Conservation (phyloP, 306 rosid genomes). For the Rubus parviflorus region DNA sequence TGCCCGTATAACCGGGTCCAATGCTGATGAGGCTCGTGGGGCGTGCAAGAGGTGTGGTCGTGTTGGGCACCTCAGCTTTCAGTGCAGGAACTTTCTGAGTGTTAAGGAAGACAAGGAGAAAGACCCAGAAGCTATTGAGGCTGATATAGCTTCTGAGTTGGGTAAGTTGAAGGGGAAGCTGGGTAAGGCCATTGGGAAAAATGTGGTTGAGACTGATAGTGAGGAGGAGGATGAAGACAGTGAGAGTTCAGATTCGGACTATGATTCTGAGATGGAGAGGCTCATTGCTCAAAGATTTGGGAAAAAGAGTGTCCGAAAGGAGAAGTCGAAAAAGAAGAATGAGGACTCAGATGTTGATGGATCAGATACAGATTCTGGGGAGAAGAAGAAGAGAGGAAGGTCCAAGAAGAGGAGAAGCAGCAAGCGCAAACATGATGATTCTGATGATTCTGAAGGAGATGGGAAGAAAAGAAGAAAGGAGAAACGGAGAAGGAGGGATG, state of each 20-base stretch:
- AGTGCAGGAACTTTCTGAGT: conserved; percentile 86
- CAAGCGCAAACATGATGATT: conserved; percentile 51
- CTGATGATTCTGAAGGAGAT: conserved; percentile 56
- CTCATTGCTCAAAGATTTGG: conserved; percentile 65
- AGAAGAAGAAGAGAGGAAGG: conserved; percentile 77
- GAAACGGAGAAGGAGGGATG: conserved; percentile 52
- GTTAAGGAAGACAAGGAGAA: conserved; percentile 72
- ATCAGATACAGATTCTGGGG: conserved; percentile 45
- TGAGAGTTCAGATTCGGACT: conserved; percentile 74
- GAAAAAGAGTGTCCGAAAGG: conserved; percentile 47
- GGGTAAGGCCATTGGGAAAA: conserved; percentile 43
- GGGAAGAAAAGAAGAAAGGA: conserved; percentile 63
- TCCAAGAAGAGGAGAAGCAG: conserved; percentile 73
- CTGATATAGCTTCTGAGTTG: conserved; percentile 55
- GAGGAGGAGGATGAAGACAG: conserved; percentile 62
- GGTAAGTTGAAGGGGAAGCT: conserved; percentile 59
- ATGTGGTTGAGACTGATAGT: conserved; percentile 52
- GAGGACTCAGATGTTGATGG: conserved; percentile 45
- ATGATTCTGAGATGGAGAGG: conserved; percentile 78
- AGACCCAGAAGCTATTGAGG: conserved; percentile 53
- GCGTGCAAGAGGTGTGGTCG: conserved; percentile 93
- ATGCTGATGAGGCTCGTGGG: conserved; percentile 73
- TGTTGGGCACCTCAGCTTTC: conserved; percentile 90
- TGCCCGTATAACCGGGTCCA: conserved; percentile 79
- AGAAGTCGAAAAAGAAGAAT: conserved; percentile 42